Evolutionary conservation across 2,329 filamentous ascomycete species (phyloP).

Genomic region (Aspergillus bombycis): DNA sequence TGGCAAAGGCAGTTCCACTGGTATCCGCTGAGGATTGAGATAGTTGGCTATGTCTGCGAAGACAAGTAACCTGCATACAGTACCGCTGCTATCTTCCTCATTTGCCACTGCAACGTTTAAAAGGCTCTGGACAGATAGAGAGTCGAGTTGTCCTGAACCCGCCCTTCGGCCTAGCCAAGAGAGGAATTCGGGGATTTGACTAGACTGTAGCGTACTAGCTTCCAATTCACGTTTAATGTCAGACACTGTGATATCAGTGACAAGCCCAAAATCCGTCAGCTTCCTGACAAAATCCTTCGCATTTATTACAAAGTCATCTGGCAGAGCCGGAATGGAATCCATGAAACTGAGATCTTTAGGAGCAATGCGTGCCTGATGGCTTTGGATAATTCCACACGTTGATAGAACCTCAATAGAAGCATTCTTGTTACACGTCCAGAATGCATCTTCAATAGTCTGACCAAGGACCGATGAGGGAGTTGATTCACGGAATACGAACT

Average conservation of each 20-base stretch:
- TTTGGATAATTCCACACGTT: slow-evolving; percentile 83
- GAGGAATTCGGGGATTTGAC: slow-evolving; percentile 80
- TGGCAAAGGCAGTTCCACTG: slow-evolving; percentile 78
- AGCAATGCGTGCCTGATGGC: slow-evolving; percentile 76
- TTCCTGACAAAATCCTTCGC: slow-evolving; percentile 75
- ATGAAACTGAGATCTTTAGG: slow-evolving; percentile 76
- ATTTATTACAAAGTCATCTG: slow-evolving; percentile 71
- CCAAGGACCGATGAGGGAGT: slow-evolving; percentile 85
- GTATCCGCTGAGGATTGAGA: slow-evolving; percentile 75
- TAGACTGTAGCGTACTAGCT: slow-evolving; percentile 75
- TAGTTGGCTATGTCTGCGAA: slow-evolving; percentile 76
- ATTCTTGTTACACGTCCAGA: slow-evolving; percentile 88
- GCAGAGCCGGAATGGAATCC: slow-evolving; percentile 83
- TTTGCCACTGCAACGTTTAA: slow-evolving; percentile 70
- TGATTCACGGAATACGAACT: slow-evolving; percentile 86
- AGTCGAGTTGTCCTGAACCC: slow-evolving; percentile 71
- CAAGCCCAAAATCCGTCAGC: slow-evolving; percentile 79
- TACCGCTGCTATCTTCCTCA: slow-evolving; percentile 60
- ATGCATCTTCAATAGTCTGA: slow-evolving; percentile 87
- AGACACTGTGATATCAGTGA: slow-evolving; percentile 82
- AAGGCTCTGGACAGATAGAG: slow-evolving; percentile 66
- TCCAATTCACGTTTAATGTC: slow-evolving; percentile 86
- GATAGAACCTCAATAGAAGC: slow-evolving; percentile 86
- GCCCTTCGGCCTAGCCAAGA: slow-evolving; percentile 79
- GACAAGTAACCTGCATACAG: slow-evolving; percentile 72